Conservation (phyloP, 495 filamentous ascomycete genomes). For the Podospora didyma region DNA sequence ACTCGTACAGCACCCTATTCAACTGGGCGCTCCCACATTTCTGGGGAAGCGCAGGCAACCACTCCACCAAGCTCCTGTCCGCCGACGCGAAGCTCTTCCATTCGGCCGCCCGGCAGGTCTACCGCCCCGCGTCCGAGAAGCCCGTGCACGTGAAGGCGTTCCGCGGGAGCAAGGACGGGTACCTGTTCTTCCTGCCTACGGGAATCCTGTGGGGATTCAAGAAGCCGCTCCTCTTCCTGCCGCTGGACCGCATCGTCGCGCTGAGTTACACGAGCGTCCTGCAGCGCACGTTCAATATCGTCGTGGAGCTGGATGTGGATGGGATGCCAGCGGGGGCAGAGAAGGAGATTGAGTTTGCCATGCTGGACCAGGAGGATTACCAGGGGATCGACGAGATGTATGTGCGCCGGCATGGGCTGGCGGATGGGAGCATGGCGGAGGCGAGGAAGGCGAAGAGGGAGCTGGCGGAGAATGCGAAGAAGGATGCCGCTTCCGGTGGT, state of each 20-base stretch:
- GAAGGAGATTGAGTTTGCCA: conserved; percentile 76
- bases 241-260: conserved; percentile 71
- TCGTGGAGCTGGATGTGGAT: conserved; percentile 54
- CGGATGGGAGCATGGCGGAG: conserved; percentile 91
- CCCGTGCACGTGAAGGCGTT: conserved; percentile 91
- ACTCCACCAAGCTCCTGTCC: conserved; percentile 54
- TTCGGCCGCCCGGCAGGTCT: conserved; percentile 71
- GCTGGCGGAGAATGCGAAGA: conserved; percentile 41
- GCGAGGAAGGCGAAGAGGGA: conserved; percentile 71
- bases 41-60: conserved; percentile 51
- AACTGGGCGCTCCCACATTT: conserved; percentile 60
- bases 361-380: conserved; percentile 85
- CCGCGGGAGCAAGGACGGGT: conserved; percentile 93
- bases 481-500: conserved; percentile 50
- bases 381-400: conserved; percentile 74
- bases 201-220: conserved; percentile 95
- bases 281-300: conserved; percentile 91
- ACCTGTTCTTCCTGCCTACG: conserved; percentile 78
- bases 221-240: conserved; percentile 85
- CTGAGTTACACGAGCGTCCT: conserved; percentile 87
- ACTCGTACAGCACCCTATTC: conserved; percentile 57
- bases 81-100: conserved; percentile 74
- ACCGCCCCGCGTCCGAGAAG: conserved; percentile 83
- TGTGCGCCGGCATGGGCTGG: conserved; percentile 72
- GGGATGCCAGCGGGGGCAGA: conserved; percentile 30